Conservation (phyloP, 2,329 filamentous ascomycete genomes). For the Ilyonectria sp. region DNA sequence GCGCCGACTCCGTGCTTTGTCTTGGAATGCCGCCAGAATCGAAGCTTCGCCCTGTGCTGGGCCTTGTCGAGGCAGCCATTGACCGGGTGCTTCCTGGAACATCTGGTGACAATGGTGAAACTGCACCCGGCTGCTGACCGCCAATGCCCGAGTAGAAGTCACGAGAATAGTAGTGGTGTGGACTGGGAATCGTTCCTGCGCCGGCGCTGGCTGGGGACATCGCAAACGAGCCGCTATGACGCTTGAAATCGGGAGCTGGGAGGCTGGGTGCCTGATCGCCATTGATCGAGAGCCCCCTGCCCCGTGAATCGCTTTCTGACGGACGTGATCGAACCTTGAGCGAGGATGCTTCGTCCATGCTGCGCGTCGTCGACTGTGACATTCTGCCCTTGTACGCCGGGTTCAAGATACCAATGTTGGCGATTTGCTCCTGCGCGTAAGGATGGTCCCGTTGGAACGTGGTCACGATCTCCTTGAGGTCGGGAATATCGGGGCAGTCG, state of each 20-base stretch:
- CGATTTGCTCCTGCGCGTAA: slow-evolving; percentile 80
- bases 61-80: slow-evolving; percentile 64
- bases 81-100: slow-evolving; percentile 64
- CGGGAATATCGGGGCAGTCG: slow-evolving; percentile 73
- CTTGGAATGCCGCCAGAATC: slow-evolving; percentile 67
- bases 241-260: slow-evolving; percentile 77
- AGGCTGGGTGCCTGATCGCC: slow-evolving; percentile 75
- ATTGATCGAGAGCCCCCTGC: slow-evolving; percentile 73
- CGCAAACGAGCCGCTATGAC: slow-evolving; percentile 77
- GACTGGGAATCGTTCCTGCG: slow-evolving; percentile 58
- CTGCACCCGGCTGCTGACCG: slow-evolving; percentile 65
- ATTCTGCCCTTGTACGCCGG: slow-evolving; percentile 74
- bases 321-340: slow-evolving; percentile 65
- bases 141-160: slow-evolving; percentile 53
- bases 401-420: slow-evolving; percentile 83
- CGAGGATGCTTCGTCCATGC: slow-evolving; percentile 64
- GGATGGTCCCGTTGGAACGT: slow-evolving; percentile 86
- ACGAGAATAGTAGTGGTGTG: slow-evolving; percentile 71
- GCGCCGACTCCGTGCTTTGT: slow-evolving; percentile 67
- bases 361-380: slow-evolving; percentile 72
- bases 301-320: slow-evolving; percentile 65
- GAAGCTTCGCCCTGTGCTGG: slow-evolving; percentile 73
- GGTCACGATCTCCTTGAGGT: slow-evolving; percentile 80
- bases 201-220: slow-evolving; percentile 67
- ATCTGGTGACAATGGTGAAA: slow-evolving; percentile 70